Percentiles rank a stretch among this genome's conserved stretches.
These are phyloP conservation scores for Oemleria cerasiformis DNA, from an alignment of 306 rosid genomes.

Conservation along the genomic window DNA sequence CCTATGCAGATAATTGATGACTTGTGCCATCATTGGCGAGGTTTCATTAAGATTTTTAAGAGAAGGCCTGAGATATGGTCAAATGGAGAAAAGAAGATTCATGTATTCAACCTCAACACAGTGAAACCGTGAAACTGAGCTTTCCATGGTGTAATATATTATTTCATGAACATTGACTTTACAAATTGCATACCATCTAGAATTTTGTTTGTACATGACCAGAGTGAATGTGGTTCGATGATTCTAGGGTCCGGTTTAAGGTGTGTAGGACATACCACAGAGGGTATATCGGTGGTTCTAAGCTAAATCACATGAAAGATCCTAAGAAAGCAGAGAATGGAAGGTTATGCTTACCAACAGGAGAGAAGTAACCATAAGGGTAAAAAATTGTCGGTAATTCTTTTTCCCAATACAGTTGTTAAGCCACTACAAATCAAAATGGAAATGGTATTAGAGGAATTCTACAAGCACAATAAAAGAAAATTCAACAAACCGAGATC, in stretches of 20 bases:
- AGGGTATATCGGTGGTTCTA: constrained; percentile 13
- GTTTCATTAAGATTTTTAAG: neutral
- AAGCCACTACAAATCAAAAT: constrained; percentile 75
- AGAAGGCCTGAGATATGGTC: neutral
- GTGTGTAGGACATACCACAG: constrained; percentile 9
- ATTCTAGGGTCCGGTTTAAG: neutral
- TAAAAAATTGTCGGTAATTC: constrained; percentile 87
- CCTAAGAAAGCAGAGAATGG: constrained; percentile 19
- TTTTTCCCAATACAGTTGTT: constrained; percentile 87
- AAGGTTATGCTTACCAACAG: constrained; percentile 78
- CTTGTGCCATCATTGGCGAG: neutral
- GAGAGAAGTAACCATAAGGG: constrained; percentile 91
- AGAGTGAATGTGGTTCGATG: neutral
- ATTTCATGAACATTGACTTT: neutral
- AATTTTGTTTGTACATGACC: neutral
- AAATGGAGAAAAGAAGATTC: neutral
- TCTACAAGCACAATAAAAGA: constrained; percentile 6
- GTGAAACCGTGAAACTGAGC: no score
- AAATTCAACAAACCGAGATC: constrained; percentile 15
- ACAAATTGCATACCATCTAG: neutral
- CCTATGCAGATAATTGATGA: neutral
- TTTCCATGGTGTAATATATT: no score
- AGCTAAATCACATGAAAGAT: constrained; percentile 11
- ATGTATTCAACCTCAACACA: neutral
- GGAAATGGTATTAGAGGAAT: constrained; percentile 21